Percentiles rank a stretch among this genome's conserved stretches.
Evolutionary conservation across 495 filamentous ascomycete species (phyloP).

Genomic region (Pseudoneurospora amorphoporcata): DNA sequence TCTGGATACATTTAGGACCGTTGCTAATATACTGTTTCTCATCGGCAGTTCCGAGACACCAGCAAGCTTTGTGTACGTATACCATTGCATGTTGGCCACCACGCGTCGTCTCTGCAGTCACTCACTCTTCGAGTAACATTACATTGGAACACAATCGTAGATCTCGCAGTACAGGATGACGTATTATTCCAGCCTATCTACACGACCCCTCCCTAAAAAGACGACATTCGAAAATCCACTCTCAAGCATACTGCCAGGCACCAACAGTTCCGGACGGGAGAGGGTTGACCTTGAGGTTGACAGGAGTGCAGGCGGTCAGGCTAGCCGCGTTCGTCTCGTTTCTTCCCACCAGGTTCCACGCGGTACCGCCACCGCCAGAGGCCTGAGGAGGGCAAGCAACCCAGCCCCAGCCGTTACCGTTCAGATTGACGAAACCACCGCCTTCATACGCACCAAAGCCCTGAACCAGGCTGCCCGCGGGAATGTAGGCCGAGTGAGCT

Average conservation of each 20-base stretch:
- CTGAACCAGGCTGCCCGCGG: slow-evolving; percentile 37
- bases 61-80: not conserved
- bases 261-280: slow-evolving; percentile 7
- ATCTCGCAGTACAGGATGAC: not conserved
- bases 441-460: slow-evolving; percentile 28
- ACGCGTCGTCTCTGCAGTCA: not conserved
- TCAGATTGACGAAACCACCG: slow-evolving; percentile 26
- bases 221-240: not conserved
- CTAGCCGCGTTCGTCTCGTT: slow-evolving; percentile 19
- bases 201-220: not conserved
- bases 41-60: not conserved
- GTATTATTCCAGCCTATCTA: not conserved
- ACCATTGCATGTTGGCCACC: not conserved
- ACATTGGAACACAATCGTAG: not conserved
- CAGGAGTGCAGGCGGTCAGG: slow-evolving; percentile 12
- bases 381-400: slow-evolving; percentile 23
- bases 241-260: slow-evolving; percentile 27
- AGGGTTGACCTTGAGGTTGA: slow-evolving; percentile 22
- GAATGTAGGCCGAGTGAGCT: slow-evolving; percentile 49
- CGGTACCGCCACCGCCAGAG: slow-evolving; percentile 12
- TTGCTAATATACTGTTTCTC: not conserved
- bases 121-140: not conserved
- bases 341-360: slow-evolving; percentile 22
- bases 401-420: slow-evolving; percentile 26
- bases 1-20: not conserved